Conservation (phyloP, 73 alveolate species). For the Paramecium bursaria region DNA sequence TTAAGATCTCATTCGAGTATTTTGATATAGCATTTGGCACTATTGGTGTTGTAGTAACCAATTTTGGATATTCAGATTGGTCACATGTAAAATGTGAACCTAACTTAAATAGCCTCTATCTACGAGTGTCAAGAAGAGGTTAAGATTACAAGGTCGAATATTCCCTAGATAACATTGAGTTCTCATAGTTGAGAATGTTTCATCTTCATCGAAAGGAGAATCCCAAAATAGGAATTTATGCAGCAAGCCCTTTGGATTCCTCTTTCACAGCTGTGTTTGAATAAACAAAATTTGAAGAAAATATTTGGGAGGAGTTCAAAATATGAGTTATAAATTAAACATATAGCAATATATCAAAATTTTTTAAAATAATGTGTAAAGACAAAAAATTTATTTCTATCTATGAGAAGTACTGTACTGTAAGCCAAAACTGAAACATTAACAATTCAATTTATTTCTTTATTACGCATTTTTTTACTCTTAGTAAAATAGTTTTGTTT, state of each 20-base stretch:
- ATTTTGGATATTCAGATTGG: constrained; percentile 50
- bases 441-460: no score
- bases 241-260: constrained; percentile 37
- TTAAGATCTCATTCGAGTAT: constrained; percentile 2
- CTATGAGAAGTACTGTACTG: no score
- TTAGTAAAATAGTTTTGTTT: no score
- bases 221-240: constrained; percentile 1
- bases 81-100: neutral
- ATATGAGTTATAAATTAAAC: no score
- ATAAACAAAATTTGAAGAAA: neutral
- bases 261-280: constrained; percentile 8
- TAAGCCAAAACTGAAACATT: no score
- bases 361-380: no score
- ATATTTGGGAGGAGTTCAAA: neutral
- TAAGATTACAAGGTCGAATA: constrained; percentile 17
- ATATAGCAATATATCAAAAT: no score
- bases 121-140: neutral
- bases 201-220: constrained; percentile 25
- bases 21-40: neutral
- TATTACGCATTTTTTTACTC: no score
- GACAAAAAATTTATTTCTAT: no score
- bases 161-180: constrained; percentile 1
- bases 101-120: neutral
- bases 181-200: neutral
- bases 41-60: constrained; percentile 36